phyloP scores from a whole-genome alignment of 1,284 basidiomycete species.

The Cystobasidium pallidum region DNA sequence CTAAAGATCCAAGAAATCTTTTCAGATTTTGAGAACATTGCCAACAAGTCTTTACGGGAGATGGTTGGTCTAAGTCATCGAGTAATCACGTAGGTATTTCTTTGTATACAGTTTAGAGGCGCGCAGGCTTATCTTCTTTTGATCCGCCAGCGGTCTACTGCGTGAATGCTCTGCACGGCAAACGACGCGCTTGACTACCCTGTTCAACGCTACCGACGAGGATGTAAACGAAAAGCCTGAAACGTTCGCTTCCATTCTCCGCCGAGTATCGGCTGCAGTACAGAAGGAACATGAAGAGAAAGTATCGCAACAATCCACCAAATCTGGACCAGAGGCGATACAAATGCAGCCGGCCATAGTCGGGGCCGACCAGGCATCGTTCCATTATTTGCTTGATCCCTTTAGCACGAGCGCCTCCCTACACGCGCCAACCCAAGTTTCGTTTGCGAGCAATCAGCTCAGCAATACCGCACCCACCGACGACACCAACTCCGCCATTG shows the following conservation, averaged over 20 bases:
- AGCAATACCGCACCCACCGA: neutral
- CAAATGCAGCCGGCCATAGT: conserved; percentile 17
- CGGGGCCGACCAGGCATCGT: conserved; percentile 17
- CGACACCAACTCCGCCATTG: conserved; percentile 8
- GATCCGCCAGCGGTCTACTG: conserved; percentile 21
- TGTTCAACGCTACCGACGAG: neutral
- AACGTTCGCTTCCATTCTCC: conserved; percentile 21
- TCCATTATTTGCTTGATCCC: conserved; percentile 17
- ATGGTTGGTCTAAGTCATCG: conserved; percentile 22
- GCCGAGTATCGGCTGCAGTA: conserved; percentile 11
- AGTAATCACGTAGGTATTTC: conserved; percentile 7
- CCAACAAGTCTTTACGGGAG: conserved; percentile 21
- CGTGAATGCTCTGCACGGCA: conserved; percentile 18
- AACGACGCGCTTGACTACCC: neutral
- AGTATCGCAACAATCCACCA: neutral
- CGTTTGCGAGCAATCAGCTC: neutral
- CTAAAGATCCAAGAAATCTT: conserved; percentile 45
- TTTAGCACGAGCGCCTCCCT: neutral
- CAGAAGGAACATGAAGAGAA: conserved; percentile 22
- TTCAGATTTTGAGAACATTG: conserved; percentile 43
- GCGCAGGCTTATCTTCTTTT: neutral
- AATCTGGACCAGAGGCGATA: neutral
- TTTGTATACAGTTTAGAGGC: too few species aligned
- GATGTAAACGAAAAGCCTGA: conserved; percentile 7
- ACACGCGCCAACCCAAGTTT: neutral